Evolutionary conservation across 2,329 filamentous ascomycete species (phyloP).

Genomic region (Saccharata proteae): DNA sequence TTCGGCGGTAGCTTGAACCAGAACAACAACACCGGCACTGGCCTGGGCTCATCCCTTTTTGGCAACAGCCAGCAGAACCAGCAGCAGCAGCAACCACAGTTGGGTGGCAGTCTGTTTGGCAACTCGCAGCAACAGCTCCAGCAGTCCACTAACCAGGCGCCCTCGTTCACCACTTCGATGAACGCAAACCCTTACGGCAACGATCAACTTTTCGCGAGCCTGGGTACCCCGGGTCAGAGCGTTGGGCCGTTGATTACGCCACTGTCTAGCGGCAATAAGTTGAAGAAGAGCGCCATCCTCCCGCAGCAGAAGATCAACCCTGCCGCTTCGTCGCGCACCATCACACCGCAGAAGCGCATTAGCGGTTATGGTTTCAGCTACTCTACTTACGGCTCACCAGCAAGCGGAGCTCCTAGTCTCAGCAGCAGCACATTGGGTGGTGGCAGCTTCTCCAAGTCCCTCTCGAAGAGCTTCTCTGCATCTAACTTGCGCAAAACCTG

Average conservation of each 20-base stretch:
- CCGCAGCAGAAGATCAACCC: constrained; percentile 83
- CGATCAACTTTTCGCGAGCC: constrained; percentile 68
- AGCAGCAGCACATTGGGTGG: constrained; percentile 23
- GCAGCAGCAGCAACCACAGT: constrained; percentile 27
- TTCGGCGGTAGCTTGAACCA: constrained; percentile 33
- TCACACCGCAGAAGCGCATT: constrained; percentile 65
- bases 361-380: constrained; percentile 83
- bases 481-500: constrained; percentile 76
- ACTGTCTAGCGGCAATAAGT: constrained; percentile 61
- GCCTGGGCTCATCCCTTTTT: constrained; percentile 28
- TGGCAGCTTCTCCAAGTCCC: constrained; percentile 55
- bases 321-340: constrained; percentile 62
- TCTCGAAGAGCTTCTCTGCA: constrained; percentile 80
- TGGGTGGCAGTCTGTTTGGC: constrained; percentile 41
- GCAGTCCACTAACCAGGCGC: constrained; percentile 39
- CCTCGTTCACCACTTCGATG: constrained; percentile 61
- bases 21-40: constrained; percentile 20
- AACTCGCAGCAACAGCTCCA: constrained; percentile 40
- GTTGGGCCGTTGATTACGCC: constrained; percentile 89
- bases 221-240: constrained; percentile 54
- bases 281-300: constrained; percentile 66
- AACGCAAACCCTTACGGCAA: constrained; percentile 85
- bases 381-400: constrained; percentile 78
- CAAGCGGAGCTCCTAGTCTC: constrained; percentile 62
- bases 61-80: constrained; percentile 28